phyloP scores from a whole-genome alignment of 2,329 filamentous ascomycete species.

The Raffaelea arxii region DNA sequence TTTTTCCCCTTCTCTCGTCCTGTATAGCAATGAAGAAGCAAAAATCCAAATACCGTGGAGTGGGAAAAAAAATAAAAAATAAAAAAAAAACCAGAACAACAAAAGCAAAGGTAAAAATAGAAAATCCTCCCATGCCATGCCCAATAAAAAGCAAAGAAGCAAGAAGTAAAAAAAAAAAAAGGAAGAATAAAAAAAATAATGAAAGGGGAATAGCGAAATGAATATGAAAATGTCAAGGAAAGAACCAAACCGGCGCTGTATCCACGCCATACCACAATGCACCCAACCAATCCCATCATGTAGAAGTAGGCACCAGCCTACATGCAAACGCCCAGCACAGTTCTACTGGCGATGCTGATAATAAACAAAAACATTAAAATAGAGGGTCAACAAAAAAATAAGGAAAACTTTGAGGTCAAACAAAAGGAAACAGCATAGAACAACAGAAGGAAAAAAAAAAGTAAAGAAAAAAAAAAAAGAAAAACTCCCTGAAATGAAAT shows the following conservation, averaged over 20 bases:
- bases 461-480: not conserved
- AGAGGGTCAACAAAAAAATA: too few relatives aligned
- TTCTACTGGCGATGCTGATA: too few relatives aligned
- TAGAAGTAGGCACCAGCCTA: not conserved
- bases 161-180: not conserved
- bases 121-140: not conserved
- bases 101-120: conserved; percentile 8
- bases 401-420: too few relatives aligned
- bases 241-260: not conserved
- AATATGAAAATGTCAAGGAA: not conserved
- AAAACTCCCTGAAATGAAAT: not conserved
- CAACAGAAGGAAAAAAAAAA: not conserved
- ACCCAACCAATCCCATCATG: not conserved
- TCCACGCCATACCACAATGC: not conserved
- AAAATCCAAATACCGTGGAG: too few relatives aligned
- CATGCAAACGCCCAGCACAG: too few relatives aligned
- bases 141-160: not conserved
- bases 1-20: too few relatives aligned
- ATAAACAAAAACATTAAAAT: too few relatives aligned
- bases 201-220: too few relatives aligned
- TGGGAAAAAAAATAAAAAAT: not conserved
- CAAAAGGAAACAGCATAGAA: not conserved
- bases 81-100: not conserved
- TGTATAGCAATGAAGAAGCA: too few relatives aligned
- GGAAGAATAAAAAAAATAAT: not conserved